Percentiles rank a stretch among this genome's conserved stretches.
These are phyloP conservation scores for Ogataea ganodermae DNA, from an alignment of 805 yeast genomes.

Conservation along the genomic window DNA sequence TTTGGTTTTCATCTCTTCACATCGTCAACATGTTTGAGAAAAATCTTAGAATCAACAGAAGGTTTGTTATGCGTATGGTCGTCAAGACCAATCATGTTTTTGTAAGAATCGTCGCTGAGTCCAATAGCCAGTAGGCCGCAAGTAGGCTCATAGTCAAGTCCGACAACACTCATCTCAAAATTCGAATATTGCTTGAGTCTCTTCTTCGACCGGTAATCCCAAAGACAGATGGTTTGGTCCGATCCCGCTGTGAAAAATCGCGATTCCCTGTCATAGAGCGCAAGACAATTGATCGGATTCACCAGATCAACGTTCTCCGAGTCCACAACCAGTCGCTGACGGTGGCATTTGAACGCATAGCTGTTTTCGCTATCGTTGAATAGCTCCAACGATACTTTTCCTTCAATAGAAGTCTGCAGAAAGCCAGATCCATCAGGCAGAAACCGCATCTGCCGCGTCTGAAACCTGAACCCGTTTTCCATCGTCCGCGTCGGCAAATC, in stretches of 20 bases:
- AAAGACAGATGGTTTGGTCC: conserved; percentile 33
- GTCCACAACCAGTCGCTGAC: conserved; percentile 36
- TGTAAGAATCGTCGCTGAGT: conserved; percentile 46
- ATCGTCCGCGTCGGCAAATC: conserved; percentile 7
- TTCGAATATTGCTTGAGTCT: conserved; percentile 29
- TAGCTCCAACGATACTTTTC: conserved; percentile 75
- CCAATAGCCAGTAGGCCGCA: conserved; percentile 37
- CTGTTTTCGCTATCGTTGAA: conserved; percentile 42
- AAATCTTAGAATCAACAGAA: conserved; percentile 18
- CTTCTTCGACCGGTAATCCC: conserved; percentile 35
- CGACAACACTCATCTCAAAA: conserved; percentile 25
- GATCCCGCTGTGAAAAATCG: conserved; percentile 32
- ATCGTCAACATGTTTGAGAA: conserved; percentile 13
- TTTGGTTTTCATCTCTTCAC: conserved; percentile 4
- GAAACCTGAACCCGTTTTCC: conserved; percentile 45
- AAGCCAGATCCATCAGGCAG: conserved; percentile 60
- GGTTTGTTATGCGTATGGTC: conserved; percentile 24
- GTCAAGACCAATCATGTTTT: conserved; percentile 28
- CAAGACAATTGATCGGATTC: conserved; percentile 28
- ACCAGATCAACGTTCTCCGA: conserved; percentile 23
- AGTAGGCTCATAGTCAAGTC: conserved; percentile 17
- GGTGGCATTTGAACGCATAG: conserved; percentile 83
- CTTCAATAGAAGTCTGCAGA: conserved; percentile 73
- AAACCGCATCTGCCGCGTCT: conserved; percentile 57
- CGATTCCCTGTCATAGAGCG: conserved; percentile 16